These are phyloP conservation scores for Wickerhamomyces alni DNA, from an alignment of 805 yeast genomes.

Conservation along the genomic window DNA sequence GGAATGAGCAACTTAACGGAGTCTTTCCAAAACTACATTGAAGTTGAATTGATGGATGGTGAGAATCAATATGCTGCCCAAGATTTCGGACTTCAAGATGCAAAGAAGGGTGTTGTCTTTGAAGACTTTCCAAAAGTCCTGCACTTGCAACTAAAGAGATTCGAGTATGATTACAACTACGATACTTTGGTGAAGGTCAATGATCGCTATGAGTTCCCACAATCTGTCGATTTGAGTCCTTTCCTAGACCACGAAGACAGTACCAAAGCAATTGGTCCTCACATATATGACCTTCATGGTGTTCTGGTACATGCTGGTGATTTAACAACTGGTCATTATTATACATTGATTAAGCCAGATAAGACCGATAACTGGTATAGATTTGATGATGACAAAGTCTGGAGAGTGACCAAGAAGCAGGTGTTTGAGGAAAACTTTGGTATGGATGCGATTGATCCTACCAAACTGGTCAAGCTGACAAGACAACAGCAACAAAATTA, in stretches of 20 bases:
- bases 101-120: conserved; percentile 92
- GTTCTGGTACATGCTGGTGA: conserved; percentile 96
- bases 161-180: conserved; percentile 87
- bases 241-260: conserved; percentile 54
- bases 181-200: conserved; percentile 88
- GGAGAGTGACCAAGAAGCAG: conserved; percentile 76
- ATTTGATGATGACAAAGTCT: conserved; percentile 94
- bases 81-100: conserved; percentile 87
- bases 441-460: conserved; percentile 50
- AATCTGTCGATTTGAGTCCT: conserved; percentile 71
- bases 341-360: conserved; percentile 85
- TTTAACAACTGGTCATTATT: conserved; percentile 93
- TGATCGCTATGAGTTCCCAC: conserved; percentile 87
- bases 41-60: conserved; percentile 84
- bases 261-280: conserved; percentile 41
- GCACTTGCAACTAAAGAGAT: conserved; percentile 88
- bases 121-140: conserved; percentile 87
- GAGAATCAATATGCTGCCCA: conserved; percentile 95
- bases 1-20: conserved; percentile 65
- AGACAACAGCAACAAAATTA: conserved; percentile 59
- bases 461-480: conserved; percentile 43
- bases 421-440: conserved; percentile 94
- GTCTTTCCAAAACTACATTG: conserved; percentile 82
- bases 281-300: conserved; percentile 84
- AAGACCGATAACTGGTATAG: conserved; percentile 71